Base-by-base conservation (phyloP, 1,139 yeast species). In the Candida pseudoviswanathii region DNA sequence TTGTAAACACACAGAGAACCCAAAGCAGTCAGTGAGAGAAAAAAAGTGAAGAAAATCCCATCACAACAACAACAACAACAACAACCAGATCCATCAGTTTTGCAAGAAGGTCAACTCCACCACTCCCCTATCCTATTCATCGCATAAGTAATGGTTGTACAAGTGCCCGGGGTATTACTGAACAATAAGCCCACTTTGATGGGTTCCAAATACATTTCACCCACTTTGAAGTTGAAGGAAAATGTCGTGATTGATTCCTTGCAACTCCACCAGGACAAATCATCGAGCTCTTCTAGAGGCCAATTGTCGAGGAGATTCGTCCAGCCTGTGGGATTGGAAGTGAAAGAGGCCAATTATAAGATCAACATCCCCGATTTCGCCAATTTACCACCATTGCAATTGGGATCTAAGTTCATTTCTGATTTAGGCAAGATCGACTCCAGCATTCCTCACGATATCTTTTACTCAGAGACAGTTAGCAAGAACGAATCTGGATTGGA, bases 371-470 rank as follows among this genome's bases (percentile, higher is more conserved):
- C 80, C 41, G 75, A 73, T 60, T 75, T 76, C 55, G 68, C 75
- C 46, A 73, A 66, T 47, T 65, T 75, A 53, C 67, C 77, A 21
- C 81, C 81, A 7, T 65, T 75, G 44, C 68, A 71, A 56, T 63
- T 77, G 54, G 78, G 79, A 4, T 66, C 68, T 47, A 75, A 74
- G 58, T 76, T 74, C 59, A 73, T 77, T 54, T 63, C 75, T 25
- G 79, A 76, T 55, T 65, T 75, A 57, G 73, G 70, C 57, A 73
- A 71, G 51, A 73, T 76, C 47, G 81, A 77, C 55, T 70, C 78
- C 36, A 71, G 70, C 70, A 68, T 74, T 11, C 81, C 81, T 2
- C 66, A 70, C 6, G 81, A 77, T 56, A 63, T 77, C 49, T 76
- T 73, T 55, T 71, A 73, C 29, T 73, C 71, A 31, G 73, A 69